Evolutionary conservation across 2,329 filamentous ascomycete species (phyloP).

Genomic region (Chaetomium sp.): DNA sequence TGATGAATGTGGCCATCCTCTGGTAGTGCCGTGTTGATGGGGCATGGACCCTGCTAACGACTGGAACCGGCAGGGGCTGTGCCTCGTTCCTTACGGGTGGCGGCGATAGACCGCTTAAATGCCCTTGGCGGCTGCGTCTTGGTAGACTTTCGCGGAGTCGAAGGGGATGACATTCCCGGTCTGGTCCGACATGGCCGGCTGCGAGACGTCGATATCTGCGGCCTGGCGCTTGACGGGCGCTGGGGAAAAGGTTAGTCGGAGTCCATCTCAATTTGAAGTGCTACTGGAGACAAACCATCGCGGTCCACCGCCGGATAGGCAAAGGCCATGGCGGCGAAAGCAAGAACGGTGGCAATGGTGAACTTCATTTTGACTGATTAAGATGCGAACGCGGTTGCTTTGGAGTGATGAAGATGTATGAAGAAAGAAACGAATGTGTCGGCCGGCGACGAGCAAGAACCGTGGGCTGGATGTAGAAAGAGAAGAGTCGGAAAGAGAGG

Average conservation of each 20-base stretch:
- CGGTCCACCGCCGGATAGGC: constrained; percentile 41
- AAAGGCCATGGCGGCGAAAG: constrained; percentile 51
- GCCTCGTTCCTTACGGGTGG: not conserved
- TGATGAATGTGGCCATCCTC: not conserved
- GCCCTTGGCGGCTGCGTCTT: constrained; percentile 43
- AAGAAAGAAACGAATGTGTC: constrained; percentile 45
- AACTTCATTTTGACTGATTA: constrained; percentile 55
- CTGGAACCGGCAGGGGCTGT: not conserved
- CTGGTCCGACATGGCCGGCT: constrained; percentile 51
- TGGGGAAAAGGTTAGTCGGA: constrained; percentile 24
- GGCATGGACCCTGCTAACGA: not conserved
- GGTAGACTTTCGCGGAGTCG: constrained; percentile 47
- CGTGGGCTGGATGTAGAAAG: constrained; percentile 24
- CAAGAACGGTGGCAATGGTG: constrained; percentile 50
- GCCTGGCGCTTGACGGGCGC: constrained; percentile 38
- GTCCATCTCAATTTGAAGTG: not conserved
- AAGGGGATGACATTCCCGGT: constrained; percentile 52
- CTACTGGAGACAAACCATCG: constrained; percentile 30
- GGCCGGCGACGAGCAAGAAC: constrained; percentile 54
- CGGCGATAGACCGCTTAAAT: constrained; percentile 36
- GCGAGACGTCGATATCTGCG: constrained; percentile 41
- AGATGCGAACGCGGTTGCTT: constrained; percentile 23
- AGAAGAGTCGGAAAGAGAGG: constrained; percentile 18
- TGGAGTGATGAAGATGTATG: constrained; percentile 29
- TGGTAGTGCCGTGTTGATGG: not conserved